Base-by-base conservation (phyloP, 2,329 filamentous ascomycete genomes). In the Whalleya microplaca region DNA sequence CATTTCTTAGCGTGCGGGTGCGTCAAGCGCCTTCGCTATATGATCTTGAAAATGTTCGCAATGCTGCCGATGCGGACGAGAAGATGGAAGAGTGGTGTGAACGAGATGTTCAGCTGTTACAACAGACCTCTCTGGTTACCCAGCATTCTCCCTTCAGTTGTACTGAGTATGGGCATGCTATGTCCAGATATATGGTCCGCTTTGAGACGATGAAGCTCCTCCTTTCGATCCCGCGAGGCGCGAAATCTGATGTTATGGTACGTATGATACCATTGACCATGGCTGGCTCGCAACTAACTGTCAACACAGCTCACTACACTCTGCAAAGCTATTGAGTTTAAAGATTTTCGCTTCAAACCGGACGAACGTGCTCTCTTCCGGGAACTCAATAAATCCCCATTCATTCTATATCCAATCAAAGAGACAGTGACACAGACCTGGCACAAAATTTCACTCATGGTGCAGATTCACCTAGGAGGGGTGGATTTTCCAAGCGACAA, bases 141-240 rank as follows among this genome's bases (percentile, higher is more conserved):
- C 58, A 71, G 19, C 69, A 72, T 1, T 71, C 77, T 0, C 73
- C 73, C 3, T 80, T 94, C 46, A 78, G 74, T 21, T 85, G 84
- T 44, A 94, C 90, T 0, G 84, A 87, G 47, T 91, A 89, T 66
- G 91, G 91, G 1, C 81, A 88, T 53, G 88, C 88, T 3, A 96
- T 96, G 91, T 89, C 91, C 43, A 84, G 85, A 46, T 96, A 94
- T 70, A 94, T 91, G 75, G 78, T 95, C 2, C 84, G 84, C 20
- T 93, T 93, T 64, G 82, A 88, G 40, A 95, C 91, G 0, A 96
- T 95, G 90, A 88, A 86, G 64, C 71, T 79, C 1, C 78, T 96
- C 14, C 74, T 94, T 43, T 76, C 77, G 0, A 77, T 95, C 50
- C 81, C 83, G n/a, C 72, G 75, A 1, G 82, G 80, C 41, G 81